Evolutionary conservation across 805 yeast species (phyloP), one percentile per base, ranked within the genome.

Genomic region (Komagataella pseudopastoris): DNA sequence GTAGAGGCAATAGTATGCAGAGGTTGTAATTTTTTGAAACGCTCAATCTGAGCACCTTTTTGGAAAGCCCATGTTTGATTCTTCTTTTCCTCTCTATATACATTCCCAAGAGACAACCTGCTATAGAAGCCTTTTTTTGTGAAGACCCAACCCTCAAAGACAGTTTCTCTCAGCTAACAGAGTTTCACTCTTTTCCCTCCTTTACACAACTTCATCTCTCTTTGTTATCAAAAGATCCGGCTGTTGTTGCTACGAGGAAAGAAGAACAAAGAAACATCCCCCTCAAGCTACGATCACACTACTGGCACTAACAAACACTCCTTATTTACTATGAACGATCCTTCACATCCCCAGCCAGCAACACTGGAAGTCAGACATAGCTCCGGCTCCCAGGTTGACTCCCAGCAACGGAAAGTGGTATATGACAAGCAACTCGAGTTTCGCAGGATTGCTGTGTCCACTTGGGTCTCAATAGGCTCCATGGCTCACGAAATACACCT

Each of bases 1-100:
- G 39, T 30, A 14, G 12, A n/a, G 44, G 45, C 16, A 22, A 18
- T 24, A 23, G 48, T n/a, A 16, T 23, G 24, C 20, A 45, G 16
- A 48, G 51, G 17, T 50, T 50, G 18, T 50, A 47, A 48, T 45
- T 36, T 10, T 48, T 51, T 20, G 45, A 44, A 16, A 51, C 24
- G 23, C 48, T 48, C 23, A 48, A 48, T 20, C 51, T 44, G 30
- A 51, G 23, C 5, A 50, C 16, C 6, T 43, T 18, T 23, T 24
- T 23, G 4, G 46, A 12, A 18, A 23, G n/a, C 20, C 44, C 18
- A 23, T 23, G 24, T 45, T 16, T 4, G 4, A 14, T 30, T 30
- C 36, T 24, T 30, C 39, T 30, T 30, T 14, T 30, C 14, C 39
- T 30, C 14, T 30, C 39, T 30, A 12, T 14, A 5, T 30, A 30